Base-by-base conservation (phyloP, 352 stramenopile genomes). In the Elongisporangium anandrum region DNA sequence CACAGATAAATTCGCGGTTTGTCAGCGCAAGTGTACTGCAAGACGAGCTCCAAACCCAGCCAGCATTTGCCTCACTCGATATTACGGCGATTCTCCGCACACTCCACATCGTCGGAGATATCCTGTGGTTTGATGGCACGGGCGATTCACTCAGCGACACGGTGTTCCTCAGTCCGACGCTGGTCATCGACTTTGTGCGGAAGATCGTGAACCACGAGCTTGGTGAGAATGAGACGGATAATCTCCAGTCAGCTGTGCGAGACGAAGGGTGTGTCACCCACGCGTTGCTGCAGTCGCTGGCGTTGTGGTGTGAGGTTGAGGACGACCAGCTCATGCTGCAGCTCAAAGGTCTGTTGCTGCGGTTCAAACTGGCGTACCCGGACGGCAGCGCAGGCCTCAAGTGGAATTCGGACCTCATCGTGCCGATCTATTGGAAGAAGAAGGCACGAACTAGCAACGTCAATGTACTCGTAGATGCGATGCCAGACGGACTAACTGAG, bases 281-380 rank as follows among this genome's bases (percentile, higher is more conserved):
- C 34, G 9, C 6, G 10, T 17, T 45, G 1, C 1, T 45, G 34
- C 34, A 12, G 2, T 45, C 34, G 3, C 34, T 45, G 7, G 34
- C 16, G 34, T 17, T 45, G 4, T 45, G 34, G 34, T 1, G 34
- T 20, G 58, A 73, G 15, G 63, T 73, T 54, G 58, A 71, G n/a
- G 59, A 65, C 10, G 45, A 50, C 2, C 48, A 73, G 21, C 48
- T 71, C 7, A 59, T 63, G 21, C 52, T 68, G 17, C 60, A 59
- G 15, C 62, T 77, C 53, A 77, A 77, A 59, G 23, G 39, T 49
- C 50, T 77, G 21, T 52, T 77, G 1, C 57, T 71, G 58, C 53
- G 60, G 19, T 72, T 68, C 47, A 60, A 68, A 52, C 20, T 72
- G 0, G 65, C 54, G 19, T 72, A 68, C 20, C 49, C 63, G 7